These are phyloP conservation scores for Pelargonium citronellum DNA, from an alignment of 441 rosid genomes.

Conservation along the genomic window DNA sequence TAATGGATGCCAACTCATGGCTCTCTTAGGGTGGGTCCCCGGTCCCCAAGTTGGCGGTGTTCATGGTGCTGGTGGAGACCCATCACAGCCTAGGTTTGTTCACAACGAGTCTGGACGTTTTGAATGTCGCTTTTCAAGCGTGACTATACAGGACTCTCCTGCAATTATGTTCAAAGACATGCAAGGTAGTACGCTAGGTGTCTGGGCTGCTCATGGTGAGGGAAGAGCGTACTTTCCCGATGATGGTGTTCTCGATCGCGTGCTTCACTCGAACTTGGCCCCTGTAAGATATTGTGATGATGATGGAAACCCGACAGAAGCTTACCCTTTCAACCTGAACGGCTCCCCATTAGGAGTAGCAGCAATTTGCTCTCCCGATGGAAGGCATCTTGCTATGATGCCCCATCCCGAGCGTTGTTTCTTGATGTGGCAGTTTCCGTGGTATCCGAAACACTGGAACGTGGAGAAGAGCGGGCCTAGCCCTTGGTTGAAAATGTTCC, in stretches of 20 bases:
- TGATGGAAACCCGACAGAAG: slow-evolving; percentile 71
- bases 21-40: slow-evolving; percentile 89
- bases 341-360: slow-evolving; percentile 94
- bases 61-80: slow-evolving; percentile 65
- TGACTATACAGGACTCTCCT: slow-evolving; percentile 70
- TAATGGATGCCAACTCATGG: slow-evolving; percentile 98
- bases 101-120: slow-evolving; percentile 94
- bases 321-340: slow-evolving; percentile 80
- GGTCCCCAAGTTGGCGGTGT: slow-evolving; percentile 95
- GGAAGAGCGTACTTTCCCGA: slow-evolving; percentile 93
- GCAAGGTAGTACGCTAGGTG: slow-evolving; percentile 91
- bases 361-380: slow-evolving; percentile 90
- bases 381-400: slow-evolving; percentile 97
- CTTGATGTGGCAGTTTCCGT: slow-evolving; percentile 97
- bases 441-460: slow-evolving; percentile 81
- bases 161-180: slow-evolving; percentile 91
- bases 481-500: slow-evolving; percentile 85
- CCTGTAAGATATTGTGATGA: slow-evolving; percentile 90
- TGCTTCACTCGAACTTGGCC: slow-evolving; percentile 63
- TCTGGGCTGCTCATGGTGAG: slow-evolving; percentile 98
- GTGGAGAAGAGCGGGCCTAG: slow-evolving; percentile 68
- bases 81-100: slow-evolving; percentile 80
- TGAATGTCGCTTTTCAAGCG: slow-evolving; percentile 87
- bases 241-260: slow-evolving; percentile 71
- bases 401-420: slow-evolving; percentile 98